Conservation (phyloP, 164 flowering plant species). For the Magnolia changhungtana region DNA sequence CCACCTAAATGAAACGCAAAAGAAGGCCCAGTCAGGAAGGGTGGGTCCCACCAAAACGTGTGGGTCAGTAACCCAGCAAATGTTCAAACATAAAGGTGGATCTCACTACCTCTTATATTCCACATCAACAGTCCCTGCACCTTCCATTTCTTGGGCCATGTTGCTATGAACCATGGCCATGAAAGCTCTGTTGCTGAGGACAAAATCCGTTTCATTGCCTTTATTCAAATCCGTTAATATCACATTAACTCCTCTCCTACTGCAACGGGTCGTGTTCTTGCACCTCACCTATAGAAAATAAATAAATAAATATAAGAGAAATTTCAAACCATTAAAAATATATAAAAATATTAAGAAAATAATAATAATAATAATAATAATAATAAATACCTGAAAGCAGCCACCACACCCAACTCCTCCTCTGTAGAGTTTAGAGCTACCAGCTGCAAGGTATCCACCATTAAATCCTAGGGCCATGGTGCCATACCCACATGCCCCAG, state of each 20-base stretch:
- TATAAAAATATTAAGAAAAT: neutral
- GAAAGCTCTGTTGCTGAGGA: slow-evolving; percentile 69
- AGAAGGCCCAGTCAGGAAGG: too few relatives aligned
- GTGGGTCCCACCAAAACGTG: too few relatives aligned
- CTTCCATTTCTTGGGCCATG: slow-evolving; percentile 37
- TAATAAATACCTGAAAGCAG: slow-evolving; percentile 62
- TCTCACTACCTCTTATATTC: slow-evolving; percentile 70
- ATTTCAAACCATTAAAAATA: neutral
- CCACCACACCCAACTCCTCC: slow-evolving; percentile 90
- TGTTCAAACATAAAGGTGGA: too few relatives aligned
- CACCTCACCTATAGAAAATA: slow-evolving; percentile 60
- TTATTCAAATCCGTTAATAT: slow-evolving; percentile 61
- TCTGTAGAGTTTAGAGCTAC: slow-evolving; percentile 54
- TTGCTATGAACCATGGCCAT: slow-evolving; percentile 63
- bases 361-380: too few relatives aligned
- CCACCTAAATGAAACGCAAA: too few relatives aligned
- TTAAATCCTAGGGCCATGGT: slow-evolving; percentile 56
- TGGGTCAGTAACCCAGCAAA: too few relatives aligned
- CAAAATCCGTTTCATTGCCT: slow-evolving; percentile 60
- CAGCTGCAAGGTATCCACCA: slow-evolving; percentile 69
- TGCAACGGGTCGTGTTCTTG: slow-evolving; percentile 55
- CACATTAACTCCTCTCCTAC: slow-evolving; percentile 47
- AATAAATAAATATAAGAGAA: neutral
- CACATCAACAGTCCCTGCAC: slow-evolving; percentile 55
- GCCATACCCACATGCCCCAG: slow-evolving; percentile 93